phyloP scores from a whole-genome alignment of 331 rosid species.

The Acacia pycnantha region DNA sequence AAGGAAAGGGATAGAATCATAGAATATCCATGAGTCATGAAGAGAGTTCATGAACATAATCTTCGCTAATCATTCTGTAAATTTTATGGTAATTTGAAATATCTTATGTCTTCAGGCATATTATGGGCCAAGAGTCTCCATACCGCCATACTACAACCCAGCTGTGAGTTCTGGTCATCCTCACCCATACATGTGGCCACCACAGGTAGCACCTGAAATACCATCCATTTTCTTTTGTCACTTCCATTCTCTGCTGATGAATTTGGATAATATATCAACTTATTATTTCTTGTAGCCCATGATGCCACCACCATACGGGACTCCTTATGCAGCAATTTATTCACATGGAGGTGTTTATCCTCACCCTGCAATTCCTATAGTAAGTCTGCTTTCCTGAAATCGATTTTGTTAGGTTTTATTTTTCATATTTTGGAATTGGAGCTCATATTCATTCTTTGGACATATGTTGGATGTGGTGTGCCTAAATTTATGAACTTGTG shows the following conservation, averaged over 20 bases:
- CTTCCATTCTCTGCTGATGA: not conserved
- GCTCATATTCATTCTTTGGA: slow-evolving; percentile 22
- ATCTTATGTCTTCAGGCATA: slow-evolving; percentile 63
- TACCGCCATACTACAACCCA: slow-evolving; percentile 84
- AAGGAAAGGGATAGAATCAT: not conserved
- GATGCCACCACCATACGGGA: slow-evolving; percentile 81
- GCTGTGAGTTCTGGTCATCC: slow-evolving; percentile 79
- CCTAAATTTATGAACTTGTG: not conserved
- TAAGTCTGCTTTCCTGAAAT: slow-evolving; percentile 43
- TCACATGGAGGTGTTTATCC: slow-evolving; percentile 81
- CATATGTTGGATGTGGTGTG: not conserved
- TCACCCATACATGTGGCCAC: slow-evolving; percentile 96
- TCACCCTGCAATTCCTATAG: slow-evolving; percentile 75
- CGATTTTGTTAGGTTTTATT: not conserved
- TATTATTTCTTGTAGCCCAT: slow-evolving; percentile 59
- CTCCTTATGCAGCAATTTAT: slow-evolving; percentile 84
- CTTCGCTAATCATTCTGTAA: not conserved
- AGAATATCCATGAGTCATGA: not conserved
- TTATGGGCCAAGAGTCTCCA: slow-evolving; percentile 83
- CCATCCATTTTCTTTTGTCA: slow-evolving; percentile 3
- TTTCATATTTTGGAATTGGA: not conserved
- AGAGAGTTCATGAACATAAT: not conserved
- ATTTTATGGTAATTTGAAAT: slow-evolving; percentile 5
- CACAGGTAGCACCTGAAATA: slow-evolving; percentile 58
- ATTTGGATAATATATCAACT: slow-evolving; percentile 14